Conservation (phyloP, 768 basidiomycete species). For the Clitopilus passeckerianus region DNA sequence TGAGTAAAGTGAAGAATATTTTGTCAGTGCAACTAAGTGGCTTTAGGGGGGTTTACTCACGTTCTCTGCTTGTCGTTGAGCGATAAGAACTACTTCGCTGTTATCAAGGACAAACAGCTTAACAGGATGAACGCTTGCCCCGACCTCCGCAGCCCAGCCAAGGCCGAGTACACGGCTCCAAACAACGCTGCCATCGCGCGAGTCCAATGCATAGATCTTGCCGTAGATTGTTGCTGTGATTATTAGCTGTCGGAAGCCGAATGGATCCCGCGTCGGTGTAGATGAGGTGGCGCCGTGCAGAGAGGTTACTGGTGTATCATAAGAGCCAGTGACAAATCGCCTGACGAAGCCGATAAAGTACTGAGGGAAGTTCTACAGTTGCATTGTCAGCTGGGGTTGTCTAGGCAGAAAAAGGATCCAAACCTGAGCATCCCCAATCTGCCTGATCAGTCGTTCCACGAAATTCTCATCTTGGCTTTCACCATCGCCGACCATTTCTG, state of each 20-base stretch:
- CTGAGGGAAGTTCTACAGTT: conserved; percentile 58
- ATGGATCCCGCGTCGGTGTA: conserved; percentile 51
- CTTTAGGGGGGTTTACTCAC: conserved; percentile 30
- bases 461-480: conserved; percentile 48
- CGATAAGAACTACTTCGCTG: conserved; percentile 56
- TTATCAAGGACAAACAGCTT: conserved; percentile 55
- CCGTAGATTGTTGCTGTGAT: conserved; percentile 67
- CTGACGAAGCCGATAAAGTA: conserved; percentile 62
- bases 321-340: conserved; percentile 64
- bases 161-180: conserved; percentile 80
- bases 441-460: conserved; percentile 44
- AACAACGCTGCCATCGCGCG: conserved; percentile 66
- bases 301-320: conserved; percentile 5
- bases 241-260: conserved; percentile 84
- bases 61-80: conserved; percentile 57
- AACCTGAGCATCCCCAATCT: conserved; percentile 58
- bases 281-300: conserved; percentile 16
- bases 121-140: conserved; percentile 50
- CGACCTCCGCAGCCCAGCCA: conserved; percentile 57
- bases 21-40: conserved; percentile 1
- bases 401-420: conserved; percentile 2
- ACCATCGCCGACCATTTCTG: conserved; percentile 41
- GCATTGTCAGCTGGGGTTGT: background rate
- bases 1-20: conserved; percentile 16
- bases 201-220: conserved; percentile 80